These are phyloP conservation scores for Ceratocystis lukuohia DNA, from an alignment of 2,329 filamentous ascomycete species.

Conservation along the genomic window DNA sequence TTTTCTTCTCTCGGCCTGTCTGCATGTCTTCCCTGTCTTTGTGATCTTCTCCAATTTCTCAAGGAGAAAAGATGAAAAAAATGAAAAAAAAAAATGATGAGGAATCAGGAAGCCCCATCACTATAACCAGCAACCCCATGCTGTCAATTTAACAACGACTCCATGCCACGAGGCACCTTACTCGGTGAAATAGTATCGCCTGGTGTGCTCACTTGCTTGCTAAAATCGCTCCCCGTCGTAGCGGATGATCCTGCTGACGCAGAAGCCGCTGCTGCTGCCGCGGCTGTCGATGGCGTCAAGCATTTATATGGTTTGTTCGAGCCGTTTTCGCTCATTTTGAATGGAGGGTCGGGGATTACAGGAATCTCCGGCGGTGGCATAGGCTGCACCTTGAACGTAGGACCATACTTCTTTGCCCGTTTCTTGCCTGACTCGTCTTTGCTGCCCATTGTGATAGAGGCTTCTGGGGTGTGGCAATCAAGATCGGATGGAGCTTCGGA, in stretches of 20 bases:
- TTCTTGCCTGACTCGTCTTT: constrained; percentile 16
- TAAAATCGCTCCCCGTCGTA: neutral
- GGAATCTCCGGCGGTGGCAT: constrained; percentile 18
- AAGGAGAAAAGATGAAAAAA: neutral
- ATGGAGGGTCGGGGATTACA: constrained; percentile 17
- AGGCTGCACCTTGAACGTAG: constrained; percentile 19
- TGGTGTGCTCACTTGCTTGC: neutral
- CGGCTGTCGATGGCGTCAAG: constrained; percentile 8
- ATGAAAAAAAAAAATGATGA: neutral
- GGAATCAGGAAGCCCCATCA: neutral
- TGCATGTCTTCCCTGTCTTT: neutral
- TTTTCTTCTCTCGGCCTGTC: neutral
- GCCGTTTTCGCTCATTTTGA: constrained; percentile 19
- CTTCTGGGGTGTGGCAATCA: neutral
- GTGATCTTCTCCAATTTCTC: constrained; percentile 3
- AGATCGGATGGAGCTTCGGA: neutral
- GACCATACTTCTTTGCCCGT: constrained; percentile 19
- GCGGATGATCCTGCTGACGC: neutral
- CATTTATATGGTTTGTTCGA: constrained; percentile 19
- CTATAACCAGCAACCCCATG: neutral
- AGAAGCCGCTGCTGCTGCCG: constrained; percentile 1
- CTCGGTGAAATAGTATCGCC: constrained; percentile 33
- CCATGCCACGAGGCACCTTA: constrained; percentile 31
- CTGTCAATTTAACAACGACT: constrained; percentile 16
- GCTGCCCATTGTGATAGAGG: constrained; percentile 11